Percentiles rank a stretch among this genome's conserved stretches.
Conservation (phyloP, 139 green algal genomes). For the Asterochloris erici region DNA sequence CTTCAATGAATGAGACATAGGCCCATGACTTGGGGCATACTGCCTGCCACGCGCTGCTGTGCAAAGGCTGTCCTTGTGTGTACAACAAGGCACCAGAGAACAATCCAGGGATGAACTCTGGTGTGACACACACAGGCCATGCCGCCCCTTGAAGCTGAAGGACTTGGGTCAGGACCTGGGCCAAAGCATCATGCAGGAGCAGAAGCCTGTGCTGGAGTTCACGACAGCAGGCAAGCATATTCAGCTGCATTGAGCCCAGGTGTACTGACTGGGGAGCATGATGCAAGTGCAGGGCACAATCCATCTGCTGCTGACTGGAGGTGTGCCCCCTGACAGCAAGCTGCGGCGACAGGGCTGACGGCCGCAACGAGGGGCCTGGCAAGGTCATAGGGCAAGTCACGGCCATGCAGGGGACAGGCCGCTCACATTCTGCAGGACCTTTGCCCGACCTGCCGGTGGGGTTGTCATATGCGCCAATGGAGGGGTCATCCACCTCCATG, state of each 20-base stretch:
- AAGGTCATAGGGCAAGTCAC: not conserved
- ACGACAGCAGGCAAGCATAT: no score
- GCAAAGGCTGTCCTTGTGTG: no score
- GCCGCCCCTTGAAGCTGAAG: no score
- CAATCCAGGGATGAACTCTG: no score
- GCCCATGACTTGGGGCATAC: not conserved
- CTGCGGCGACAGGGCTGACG: not conserved
- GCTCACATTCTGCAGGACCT: slow-evolving; percentile 26
- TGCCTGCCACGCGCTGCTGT: no score
- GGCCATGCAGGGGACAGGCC: not conserved
- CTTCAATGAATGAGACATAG: not conserved
- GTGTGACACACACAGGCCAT: no score
- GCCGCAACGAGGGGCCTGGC: not conserved
- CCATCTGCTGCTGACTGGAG: not conserved
- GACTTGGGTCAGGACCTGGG: no score
- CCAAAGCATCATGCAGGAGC: no score
- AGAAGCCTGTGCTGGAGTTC: no score
- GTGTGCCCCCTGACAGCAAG: not conserved
- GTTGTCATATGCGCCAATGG: slow-evolving; percentile 15
- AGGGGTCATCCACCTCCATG: slow-evolving; percentile 19
- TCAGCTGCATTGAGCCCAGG: no score
- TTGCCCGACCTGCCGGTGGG: not conserved
- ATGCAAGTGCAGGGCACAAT: no score
- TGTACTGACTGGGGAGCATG: no score
- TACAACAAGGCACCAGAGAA: not conserved